These are phyloP conservation scores for Silene vulgaris DNA, from an alignment of 179 eudicot species.

Conservation along the genomic window DNA sequence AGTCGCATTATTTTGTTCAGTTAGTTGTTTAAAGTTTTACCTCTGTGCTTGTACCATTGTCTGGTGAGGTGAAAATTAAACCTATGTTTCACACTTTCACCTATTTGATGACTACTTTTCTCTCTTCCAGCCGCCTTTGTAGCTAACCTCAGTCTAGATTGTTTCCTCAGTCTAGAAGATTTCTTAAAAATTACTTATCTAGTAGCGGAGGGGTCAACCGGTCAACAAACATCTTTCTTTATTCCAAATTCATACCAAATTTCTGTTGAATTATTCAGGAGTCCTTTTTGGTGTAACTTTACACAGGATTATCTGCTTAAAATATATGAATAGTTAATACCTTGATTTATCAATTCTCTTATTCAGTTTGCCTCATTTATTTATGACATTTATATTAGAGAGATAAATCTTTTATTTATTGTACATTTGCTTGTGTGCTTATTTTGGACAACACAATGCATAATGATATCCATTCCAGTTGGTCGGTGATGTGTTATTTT, in stretches of 20 bases:
- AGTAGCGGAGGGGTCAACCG: background rate
- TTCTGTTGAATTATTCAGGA: too few relatives aligned
- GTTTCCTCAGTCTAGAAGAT: background rate
- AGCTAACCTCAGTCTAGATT: background rate
- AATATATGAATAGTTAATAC: background rate
- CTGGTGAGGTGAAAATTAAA: background rate
- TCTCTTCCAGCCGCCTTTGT: background rate
- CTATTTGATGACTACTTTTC: background rate
- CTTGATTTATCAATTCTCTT: background rate
- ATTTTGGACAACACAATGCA: background rate
- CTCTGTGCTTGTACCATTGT: background rate
- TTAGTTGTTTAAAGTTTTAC: background rate
- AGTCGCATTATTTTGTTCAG: background rate
- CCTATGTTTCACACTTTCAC: background rate
- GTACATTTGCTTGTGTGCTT: background rate
- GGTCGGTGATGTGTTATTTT: constrained; percentile 2
- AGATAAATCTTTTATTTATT: background rate
- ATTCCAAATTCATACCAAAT: too few relatives aligned
- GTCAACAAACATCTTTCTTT: background rate
- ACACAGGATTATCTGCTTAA: too few relatives aligned
- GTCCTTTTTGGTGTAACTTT: too few relatives aligned
- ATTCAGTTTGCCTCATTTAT: background rate
- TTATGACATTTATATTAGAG: background rate
- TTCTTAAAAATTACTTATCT: background rate
- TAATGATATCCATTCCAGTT: background rate